phyloP scores from a whole-genome alignment of 345 rosid genomes.

The Citrus glauca region DNA sequence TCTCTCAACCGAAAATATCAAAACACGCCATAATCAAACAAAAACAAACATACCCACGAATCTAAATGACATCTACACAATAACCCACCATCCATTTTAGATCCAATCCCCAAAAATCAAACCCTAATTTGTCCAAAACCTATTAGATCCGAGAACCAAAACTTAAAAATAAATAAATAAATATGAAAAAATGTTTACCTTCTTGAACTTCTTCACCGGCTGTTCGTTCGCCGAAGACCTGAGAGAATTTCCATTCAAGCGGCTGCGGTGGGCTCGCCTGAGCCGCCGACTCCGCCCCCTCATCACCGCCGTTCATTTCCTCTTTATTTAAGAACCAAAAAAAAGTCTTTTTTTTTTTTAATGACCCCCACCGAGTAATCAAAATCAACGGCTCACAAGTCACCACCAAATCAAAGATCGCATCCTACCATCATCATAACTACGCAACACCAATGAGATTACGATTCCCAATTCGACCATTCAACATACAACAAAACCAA shows the following conservation, averaged over 20 bases:
- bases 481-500: conserved; percentile 15
- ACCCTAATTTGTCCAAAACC: conserved; percentile 23
- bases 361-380: not conserved
- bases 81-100: conserved; percentile 51
- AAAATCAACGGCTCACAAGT: conserved; percentile 25
- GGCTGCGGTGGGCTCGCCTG: conserved; percentile 52
- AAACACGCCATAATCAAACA: conserved; percentile 13
- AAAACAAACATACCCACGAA: conserved; percentile 27
- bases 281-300: conserved; percentile 35
- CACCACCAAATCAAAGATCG: conserved; percentile 36
- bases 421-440: conserved; percentile 3
- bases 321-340: not conserved
- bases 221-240: conserved; percentile 89
- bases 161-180: not conserved
- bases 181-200: conserved; percentile 30
- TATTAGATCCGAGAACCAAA: conserved; percentile 39
- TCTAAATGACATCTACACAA: conserved; percentile 24
- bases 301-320: conserved; percentile 67
- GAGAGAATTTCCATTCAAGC: conserved; percentile 89
- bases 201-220: conserved; percentile 93
- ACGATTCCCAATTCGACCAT: conserved; percentile 28
- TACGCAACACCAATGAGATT: not conserved
- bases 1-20: not conserved
- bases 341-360: not conserved
- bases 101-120: conserved; percentile 49